phyloP scores from a whole-genome alignment of 2,329 filamentous ascomycete species.

The Aureobasidium sp. region DNA sequence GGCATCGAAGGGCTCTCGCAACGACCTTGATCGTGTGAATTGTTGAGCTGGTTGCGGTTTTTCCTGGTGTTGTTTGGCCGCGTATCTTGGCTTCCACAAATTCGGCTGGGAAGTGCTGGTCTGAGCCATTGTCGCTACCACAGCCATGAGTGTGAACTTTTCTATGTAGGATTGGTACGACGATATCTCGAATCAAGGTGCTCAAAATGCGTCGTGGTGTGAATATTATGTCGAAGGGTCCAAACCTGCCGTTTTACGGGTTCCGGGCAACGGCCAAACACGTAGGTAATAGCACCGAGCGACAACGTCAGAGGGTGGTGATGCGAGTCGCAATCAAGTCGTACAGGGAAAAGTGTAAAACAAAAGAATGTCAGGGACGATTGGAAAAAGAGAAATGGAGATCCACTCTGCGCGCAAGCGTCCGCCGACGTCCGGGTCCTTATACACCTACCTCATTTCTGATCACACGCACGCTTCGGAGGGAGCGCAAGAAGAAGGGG shows the following conservation, averaged over 20 bases:
- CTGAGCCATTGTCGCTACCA: slow-evolving; percentile 9
- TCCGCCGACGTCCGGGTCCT: slow-evolving; percentile 7
- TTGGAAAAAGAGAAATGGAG: neutral
- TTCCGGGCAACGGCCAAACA: slow-evolving; percentile 3
- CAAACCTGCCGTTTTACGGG: neutral
- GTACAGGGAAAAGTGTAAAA: slow-evolving; percentile 4
- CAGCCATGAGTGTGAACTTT: neutral
- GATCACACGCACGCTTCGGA: slow-evolving; percentile 3
- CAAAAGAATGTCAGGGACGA: neutral
- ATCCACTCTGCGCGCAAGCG: slow-evolving; percentile 10
- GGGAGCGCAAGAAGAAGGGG: neutral
- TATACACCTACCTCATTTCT: slow-evolving; percentile 9
- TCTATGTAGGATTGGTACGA: neutral
- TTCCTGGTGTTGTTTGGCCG: slow-evolving; percentile 7
- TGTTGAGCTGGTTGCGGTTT: slow-evolving; percentile 10
- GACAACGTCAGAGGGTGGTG: slow-evolving; percentile 11
- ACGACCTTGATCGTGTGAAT: slow-evolving; percentile 1
- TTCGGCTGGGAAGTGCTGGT: slow-evolving; percentile 11
- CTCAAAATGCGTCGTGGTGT: neutral
- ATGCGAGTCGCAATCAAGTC: neutral
- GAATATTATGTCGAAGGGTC: neutral
- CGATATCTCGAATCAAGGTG: neutral
- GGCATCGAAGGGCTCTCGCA: slow-evolving; percentile 16
- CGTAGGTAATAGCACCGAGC: slow-evolving; percentile 9
- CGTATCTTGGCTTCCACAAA: slow-evolving; percentile 11